Evolutionary conservation across 2,329 filamentous ascomycete species (phyloP), one percentile per base, ranked within the genome.

Genomic region (Emergomyces orientalis): DNA sequence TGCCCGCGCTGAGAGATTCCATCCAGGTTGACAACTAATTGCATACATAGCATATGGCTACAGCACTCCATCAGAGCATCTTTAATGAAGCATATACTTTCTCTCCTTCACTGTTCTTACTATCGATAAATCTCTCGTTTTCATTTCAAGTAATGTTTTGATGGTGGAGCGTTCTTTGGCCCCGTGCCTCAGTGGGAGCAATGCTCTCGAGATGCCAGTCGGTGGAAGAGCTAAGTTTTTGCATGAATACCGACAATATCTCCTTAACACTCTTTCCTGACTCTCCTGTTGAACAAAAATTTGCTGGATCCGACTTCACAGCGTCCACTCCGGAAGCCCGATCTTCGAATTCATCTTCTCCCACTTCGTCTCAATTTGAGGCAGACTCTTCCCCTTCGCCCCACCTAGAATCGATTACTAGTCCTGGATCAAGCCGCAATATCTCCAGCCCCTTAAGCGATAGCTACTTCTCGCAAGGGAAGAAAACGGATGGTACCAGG

Each of bases 161-260:
- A 61, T 61, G 60, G 49, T 61, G 60, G 25, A 25, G 7, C 39
- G 19, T n/a, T n/a, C 5, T 9, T 17, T 25, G 13, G 4, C n/a
- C 30, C n/a, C n/a, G 41, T 62, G 61, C 54, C 61, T 58, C 37
- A 45, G 55, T 61, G 55, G 65, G 59, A 66, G 67, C 59, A 56
- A 71, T 71, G 70, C 64, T 69, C 66, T 66, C 64, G 51, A 67
- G 62, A 69, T 68, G 64, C 67, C 69, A 67, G 61, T 71, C 69
- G 62, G 68, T 68, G 25, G 68, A 71, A 65, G 66, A 70, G 65
- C 61, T 60, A 22, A 37, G 51, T 45, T 65, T 65, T 62, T 66
- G 67, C 17, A 63, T 62, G 32, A 57, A 62, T 61, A 25, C 9
- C n/a, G 61, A 63, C 63, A 62, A 64, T 59, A 56, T 65, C 64